A percentile compares a stretch with the other conserved stretches of the same genome.
These are phyloP conservation scores for Fusarium agapanthi DNA, from an alignment of 2,329 filamentous ascomycete species.

Conservation along the genomic window DNA sequence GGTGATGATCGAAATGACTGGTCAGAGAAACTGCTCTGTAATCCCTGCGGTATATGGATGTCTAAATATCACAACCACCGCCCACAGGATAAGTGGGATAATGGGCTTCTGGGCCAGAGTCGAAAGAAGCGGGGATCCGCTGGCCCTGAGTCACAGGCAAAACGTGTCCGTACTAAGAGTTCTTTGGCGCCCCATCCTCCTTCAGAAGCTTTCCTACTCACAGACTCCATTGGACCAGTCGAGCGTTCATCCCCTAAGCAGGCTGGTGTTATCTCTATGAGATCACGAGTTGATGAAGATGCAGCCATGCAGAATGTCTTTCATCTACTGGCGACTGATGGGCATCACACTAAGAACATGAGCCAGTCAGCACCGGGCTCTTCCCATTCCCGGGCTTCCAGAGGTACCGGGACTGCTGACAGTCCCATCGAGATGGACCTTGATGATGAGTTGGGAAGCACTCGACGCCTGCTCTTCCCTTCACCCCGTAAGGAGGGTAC, in stretches of 20 bases:
- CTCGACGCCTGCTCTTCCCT: slow-evolving; percentile 78
- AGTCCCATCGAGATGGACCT: slow-evolving; percentile 65
- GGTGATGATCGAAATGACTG: slow-evolving; percentile 73
- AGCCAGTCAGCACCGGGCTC: slow-evolving; percentile 50
- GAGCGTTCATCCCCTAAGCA: slow-evolving; percentile 51
- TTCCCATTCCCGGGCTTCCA: slow-evolving; percentile 64
- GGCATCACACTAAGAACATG: slow-evolving; percentile 17
- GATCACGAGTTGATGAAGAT: slow-evolving; percentile 21
- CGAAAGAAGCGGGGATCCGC: slow-evolving; percentile 59
- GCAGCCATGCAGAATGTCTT: slow-evolving; percentile 6
- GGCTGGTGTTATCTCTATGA: slow-evolving; percentile 18
- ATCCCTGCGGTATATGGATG: slow-evolving; percentile 96
- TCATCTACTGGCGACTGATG: background rate
- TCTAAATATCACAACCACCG: slow-evolving; percentile 87
- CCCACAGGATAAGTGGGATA: slow-evolving; percentile 85
- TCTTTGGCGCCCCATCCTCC: slow-evolving; percentile 56
- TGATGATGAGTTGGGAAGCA: slow-evolving; percentile 60
- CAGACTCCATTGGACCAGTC: slow-evolving; percentile 60
- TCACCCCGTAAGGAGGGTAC: slow-evolving; percentile 74
- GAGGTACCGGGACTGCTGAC: slow-evolving; percentile 63
- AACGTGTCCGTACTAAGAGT: slow-evolving; percentile 60
- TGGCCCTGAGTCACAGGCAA: slow-evolving; percentile 53
- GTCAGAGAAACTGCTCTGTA: slow-evolving; percentile 82
- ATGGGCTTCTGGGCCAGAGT: slow-evolving; percentile 61
- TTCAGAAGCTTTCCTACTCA: slow-evolving; percentile 64